Base-by-base conservation (phyloP, 441 rosid genomes). In the Kokia cookei region DNA sequence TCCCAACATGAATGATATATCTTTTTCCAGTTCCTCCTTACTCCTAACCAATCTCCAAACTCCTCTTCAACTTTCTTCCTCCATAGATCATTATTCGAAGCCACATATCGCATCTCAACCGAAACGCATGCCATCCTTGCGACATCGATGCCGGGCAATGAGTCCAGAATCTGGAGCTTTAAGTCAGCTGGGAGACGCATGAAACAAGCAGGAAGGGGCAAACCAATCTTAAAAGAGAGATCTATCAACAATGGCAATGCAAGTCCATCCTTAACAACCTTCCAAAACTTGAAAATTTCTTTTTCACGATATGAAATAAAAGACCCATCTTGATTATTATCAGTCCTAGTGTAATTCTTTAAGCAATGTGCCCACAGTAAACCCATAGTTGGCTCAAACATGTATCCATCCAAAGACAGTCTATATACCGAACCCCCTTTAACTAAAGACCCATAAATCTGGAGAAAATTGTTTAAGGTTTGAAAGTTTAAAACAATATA, bases 241-340 rank as follows among this genome's bases (percentile, higher is more conserved):
- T 78, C 88, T 17, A 89, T 88, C 79, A 87, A 69, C 80, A 91
- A 77, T 7, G 93, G 97, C 77, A 83, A 81, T 14, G 76, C 90
- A 76, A 92, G 82, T 24, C 84, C 86, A 77, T 93, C 93, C 79
- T 93, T 93, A 6, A 90, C 93, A 71, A 80, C 75, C 80, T 86
- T 93, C 96, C 93, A 95, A 50, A 91, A 86, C 80, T 86, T 77
- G 35, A 90, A 89, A 66, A 87, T 81, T 47, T 83, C 87, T 4
- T 54, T 65, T 73, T 83, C 86, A 0, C 65, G 50, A 73, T 74
- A 64, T 0, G 55, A 17, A 12, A 53, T 80, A n/a, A 68, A 66
- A 50, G 75, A 70, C 19, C 63, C 71, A 69, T 78, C 76, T n/a
- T 62, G 70, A 17, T 75, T 4, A 32, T 6, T 32, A 32, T 32